These are phyloP conservation scores for Amaranthus cruentus DNA, from an alignment of 148 eudicot species.

Conservation along the genomic window DNA sequence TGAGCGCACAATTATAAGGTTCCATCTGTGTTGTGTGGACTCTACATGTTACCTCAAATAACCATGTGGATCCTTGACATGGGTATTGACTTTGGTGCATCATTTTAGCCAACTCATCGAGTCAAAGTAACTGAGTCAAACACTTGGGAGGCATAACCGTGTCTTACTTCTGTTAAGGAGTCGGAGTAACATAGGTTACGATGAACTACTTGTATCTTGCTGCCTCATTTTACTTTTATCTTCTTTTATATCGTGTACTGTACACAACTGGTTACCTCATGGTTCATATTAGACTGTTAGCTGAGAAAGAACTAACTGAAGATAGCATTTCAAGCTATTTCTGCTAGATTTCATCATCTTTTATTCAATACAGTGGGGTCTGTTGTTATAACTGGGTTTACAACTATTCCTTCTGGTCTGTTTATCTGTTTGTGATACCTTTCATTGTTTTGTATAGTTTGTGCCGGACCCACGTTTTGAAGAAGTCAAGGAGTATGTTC, in stretches of 20 bases:
- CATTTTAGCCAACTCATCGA: too few relatives aligned
- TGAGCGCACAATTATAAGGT: too few relatives aligned
- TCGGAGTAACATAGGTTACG: neutral
- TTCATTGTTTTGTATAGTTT: conserved; percentile 36
- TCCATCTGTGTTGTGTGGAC: too few relatives aligned
- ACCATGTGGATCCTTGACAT: too few relatives aligned
- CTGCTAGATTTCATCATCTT: too few relatives aligned
- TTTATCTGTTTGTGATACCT: neutral
- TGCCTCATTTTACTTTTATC: neutral
- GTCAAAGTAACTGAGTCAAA: too few relatives aligned
- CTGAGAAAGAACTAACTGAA: neutral
- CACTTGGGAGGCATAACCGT: too few relatives aligned
- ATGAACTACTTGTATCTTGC: neutral
- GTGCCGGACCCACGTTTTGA: conserved; percentile 67
- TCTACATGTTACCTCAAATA: too few relatives aligned
- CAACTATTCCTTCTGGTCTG: neutral
- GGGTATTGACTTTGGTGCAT: too few relatives aligned
- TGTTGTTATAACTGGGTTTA: neutral
- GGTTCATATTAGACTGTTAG: neutral
- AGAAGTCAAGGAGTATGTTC: conserved; percentile 61
- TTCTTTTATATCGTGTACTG: neutral
- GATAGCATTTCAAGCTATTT: too few relatives aligned
- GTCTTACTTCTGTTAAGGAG: too few relatives aligned
- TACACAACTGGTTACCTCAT: neutral
- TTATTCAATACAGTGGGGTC: neutral